phyloP scores from a whole-genome alignment of 73 alveolate genomes.

The Tetrahymena elliotti region DNA sequence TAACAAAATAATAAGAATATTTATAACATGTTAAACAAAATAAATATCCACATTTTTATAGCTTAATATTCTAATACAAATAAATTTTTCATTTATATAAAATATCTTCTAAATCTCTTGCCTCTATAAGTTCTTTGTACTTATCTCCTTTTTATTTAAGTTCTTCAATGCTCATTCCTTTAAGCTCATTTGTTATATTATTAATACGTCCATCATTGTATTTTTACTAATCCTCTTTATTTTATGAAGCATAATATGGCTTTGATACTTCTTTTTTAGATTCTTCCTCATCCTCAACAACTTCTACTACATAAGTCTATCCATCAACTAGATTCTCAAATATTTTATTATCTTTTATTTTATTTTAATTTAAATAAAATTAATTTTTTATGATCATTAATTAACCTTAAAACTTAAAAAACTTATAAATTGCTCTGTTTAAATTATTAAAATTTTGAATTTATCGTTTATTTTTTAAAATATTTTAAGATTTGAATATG shows the following conservation, averaged over 20 bases:
- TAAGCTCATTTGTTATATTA: slow-evolving; percentile 11
- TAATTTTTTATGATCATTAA: too few relatives aligned
- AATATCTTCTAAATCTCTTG: slow-evolving; percentile 46
- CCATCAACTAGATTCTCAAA: slow-evolving; percentile 5
- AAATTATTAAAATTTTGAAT: too few relatives aligned
- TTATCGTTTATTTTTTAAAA: too few relatives aligned
- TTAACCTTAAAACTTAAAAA: too few relatives aligned
- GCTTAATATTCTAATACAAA: too few relatives aligned
- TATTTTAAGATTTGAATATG: too few relatives aligned
- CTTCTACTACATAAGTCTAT: slow-evolving; percentile 2
- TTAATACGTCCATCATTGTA: slow-evolving; percentile 13
- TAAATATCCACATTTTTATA: too few relatives aligned
- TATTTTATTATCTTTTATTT: not conserved
- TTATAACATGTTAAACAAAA: too few relatives aligned
- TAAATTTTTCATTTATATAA: slow-evolving; percentile 14
- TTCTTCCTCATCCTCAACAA: slow-evolving; percentile 39
- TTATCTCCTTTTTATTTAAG: slow-evolving; percentile 32
- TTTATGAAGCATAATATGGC: slow-evolving; percentile 23
- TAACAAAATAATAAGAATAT: not conserved
- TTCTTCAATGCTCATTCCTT: slow-evolving; percentile 34
- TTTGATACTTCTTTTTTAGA: not conserved
- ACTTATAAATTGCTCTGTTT: too few relatives aligned
- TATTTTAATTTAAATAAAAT: not conserved
- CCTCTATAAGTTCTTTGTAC: slow-evolving; percentile 37
- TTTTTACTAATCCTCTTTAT: not conserved